These are phyloP conservation scores for Gardenia jasminoides DNA, from an alignment of 257 asterid species.

Conservation along the genomic window DNA sequence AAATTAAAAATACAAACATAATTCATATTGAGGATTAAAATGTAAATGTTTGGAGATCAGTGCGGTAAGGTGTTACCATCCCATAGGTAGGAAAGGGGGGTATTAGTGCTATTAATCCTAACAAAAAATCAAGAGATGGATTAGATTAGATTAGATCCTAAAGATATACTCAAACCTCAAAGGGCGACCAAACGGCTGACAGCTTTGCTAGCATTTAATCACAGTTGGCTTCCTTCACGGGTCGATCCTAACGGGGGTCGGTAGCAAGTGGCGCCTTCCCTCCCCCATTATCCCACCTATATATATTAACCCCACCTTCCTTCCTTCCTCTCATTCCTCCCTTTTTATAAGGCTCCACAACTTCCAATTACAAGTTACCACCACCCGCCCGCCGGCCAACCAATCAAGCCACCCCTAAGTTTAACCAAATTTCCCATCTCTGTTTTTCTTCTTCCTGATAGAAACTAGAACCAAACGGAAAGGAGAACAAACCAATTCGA, in stretches of 20 bases:
- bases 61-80: too few species aligned
- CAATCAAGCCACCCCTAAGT: not conserved
- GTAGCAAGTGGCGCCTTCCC: constrained; percentile 10
- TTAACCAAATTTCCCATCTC: not conserved
- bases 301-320: not conserved
- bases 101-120: too few species aligned
- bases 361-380: too few species aligned
- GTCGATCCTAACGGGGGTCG: constrained; percentile 10
- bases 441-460: not conserved
- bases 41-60: too few species aligned
- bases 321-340: not conserved
- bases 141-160: not conserved
- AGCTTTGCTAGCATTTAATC: not conserved
- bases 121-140: too few species aligned
- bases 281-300: not conserved
- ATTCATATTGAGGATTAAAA: too few species aligned
- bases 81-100: too few species aligned
- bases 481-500: not conserved
- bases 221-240: constrained; percentile 8
- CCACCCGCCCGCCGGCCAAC: too few species aligned
- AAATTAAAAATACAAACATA: too few species aligned
- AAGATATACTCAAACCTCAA: not conserved
- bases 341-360: not conserved
- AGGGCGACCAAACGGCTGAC: not conserved
- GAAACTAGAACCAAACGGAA: not conserved